Evolutionary conservation across 805 yeast species (phyloP).

Genomic region (Nakazawaea siamensis): DNA sequence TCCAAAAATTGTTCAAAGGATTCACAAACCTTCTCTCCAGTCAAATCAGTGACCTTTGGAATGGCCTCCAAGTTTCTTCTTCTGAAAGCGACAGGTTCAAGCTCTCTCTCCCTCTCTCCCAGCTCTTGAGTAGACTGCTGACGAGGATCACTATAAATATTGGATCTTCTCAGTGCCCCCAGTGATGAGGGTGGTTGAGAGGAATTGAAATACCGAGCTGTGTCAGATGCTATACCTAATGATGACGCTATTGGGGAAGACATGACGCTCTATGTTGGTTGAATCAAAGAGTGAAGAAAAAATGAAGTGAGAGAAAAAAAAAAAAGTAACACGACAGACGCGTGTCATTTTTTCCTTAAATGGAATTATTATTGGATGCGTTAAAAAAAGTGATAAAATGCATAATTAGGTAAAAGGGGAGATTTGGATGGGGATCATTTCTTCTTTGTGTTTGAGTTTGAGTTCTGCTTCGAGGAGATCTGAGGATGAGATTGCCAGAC

Average conservation of each 20-base stretch:
- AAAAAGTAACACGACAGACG: slow-evolving; percentile 1
- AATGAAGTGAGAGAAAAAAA: background rate
- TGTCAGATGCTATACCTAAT: slow-evolving; percentile 42
- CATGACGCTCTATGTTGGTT: slow-evolving; percentile 1
- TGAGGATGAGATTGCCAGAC: slow-evolving; percentile 51
- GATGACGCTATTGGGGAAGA: slow-evolving; percentile 11
- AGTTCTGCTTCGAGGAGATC: background rate
- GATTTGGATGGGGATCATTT: too few species aligned
- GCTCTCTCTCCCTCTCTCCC: slow-evolving; percentile 14
- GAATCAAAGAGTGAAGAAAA: background rate
- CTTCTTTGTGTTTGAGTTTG: background rate
- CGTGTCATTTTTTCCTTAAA: slow-evolving; percentile 9
- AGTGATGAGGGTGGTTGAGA: slow-evolving; percentile 16
- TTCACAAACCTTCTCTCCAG: slow-evolving; percentile 91
- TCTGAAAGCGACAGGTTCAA: slow-evolving; percentile 25
- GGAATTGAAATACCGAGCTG: slow-evolving; percentile 44
- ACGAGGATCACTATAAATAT: slow-evolving; percentile 15
- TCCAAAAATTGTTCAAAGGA: slow-evolving; percentile 80
- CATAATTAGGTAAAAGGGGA: too few species aligned
- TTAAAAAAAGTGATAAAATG: background rate
- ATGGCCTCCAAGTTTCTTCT: slow-evolving; percentile 60
- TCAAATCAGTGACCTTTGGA: slow-evolving; percentile 81
- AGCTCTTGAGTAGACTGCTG: slow-evolving; percentile 4
- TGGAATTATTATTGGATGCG: slow-evolving; percentile 1
- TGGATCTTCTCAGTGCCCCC: slow-evolving; percentile 14